Percentiles rank a stretch among this genome's conserved stretches.
Evolutionary conservation across 2,329 filamentous ascomycete species (phyloP).

Genomic region (Fusarium secorum): DNA sequence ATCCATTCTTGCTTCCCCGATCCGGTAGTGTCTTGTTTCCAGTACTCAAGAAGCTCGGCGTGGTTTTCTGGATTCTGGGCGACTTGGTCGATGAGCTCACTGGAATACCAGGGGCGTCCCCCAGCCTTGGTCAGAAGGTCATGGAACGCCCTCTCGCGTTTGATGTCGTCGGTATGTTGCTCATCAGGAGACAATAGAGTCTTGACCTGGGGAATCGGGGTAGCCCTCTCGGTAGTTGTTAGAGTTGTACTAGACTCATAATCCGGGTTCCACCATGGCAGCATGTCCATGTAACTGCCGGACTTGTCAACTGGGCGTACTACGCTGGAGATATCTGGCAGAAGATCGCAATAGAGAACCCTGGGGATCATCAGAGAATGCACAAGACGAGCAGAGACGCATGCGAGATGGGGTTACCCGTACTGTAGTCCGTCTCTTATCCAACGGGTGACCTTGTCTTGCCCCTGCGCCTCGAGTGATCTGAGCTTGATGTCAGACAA

Average conservation of each 20-base stretch:
- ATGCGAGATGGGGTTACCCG: conserved; percentile 6
- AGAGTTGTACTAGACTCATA: conserved; percentile 6
- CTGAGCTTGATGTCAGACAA: conserved; percentile 11
- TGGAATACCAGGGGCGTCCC: conserved; percentile 35
- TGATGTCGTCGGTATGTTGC: neutral
- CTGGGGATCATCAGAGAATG: conserved; percentile 13
- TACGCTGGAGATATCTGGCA: conserved; percentile 25
- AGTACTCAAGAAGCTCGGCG: conserved; percentile 21
- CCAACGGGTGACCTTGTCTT: conserved; percentile 29
- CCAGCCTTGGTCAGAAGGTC: conserved; percentile 20
- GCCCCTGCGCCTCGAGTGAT: neutral
- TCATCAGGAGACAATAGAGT: conserved; percentile 2
- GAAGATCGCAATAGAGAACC: conserved; percentile 26
- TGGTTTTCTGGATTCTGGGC: conserved; percentile 8
- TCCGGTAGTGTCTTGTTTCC: conserved; percentile 11
- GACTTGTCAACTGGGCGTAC: conserved; percentile 20
- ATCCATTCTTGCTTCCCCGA: conserved; percentile 17
- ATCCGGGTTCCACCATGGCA: conserved; percentile 13
- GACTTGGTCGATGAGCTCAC: conserved; percentile 20
- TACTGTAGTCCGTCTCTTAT: conserved; percentile 31
- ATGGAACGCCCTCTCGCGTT: conserved; percentile 19
- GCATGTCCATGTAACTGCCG: conserved; percentile 15
- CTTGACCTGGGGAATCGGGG: neutral
- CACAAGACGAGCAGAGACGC: neutral
- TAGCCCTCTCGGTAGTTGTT: neutral